A percentile compares a stretch with the other conserved stretches of the same genome.
Conservation (phyloP, 1,139 yeast genomes). For the Yamadazyma atmosphaerica region DNA sequence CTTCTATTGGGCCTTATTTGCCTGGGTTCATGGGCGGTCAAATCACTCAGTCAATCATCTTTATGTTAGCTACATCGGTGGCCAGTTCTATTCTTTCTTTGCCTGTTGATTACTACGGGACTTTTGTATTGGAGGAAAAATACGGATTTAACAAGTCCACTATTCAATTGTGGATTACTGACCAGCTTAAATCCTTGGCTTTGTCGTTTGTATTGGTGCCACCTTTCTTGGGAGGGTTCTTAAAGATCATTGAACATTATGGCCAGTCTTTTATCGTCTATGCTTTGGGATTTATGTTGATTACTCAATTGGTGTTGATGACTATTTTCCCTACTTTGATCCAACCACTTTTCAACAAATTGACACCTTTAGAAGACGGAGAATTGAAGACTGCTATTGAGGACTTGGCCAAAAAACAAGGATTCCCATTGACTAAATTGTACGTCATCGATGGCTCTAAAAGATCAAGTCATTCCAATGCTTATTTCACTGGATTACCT, state of each 20-base stretch:
- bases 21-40: constrained; percentile 53
- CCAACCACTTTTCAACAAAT: constrained; percentile 89
- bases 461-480: constrained; percentile 94
- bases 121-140: constrained; percentile 87
- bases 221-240: constrained; percentile 71
- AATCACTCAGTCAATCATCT: constrained; percentile 68
- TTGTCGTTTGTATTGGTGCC: constrained; percentile 62
- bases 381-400: constrained; percentile 83
- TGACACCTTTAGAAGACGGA: constrained; percentile 88
- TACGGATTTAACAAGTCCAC: constrained; percentile 93
- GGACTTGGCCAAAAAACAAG: constrained; percentile 67
- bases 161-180: constrained; percentile 65
- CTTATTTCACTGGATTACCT: constrained; percentile 93
- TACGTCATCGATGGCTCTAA: constrained; percentile 93
- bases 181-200: constrained; percentile 59
- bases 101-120: constrained; percentile 73
- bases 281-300: constrained; percentile 69
- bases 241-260: constrained; percentile 76
- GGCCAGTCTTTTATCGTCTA: constrained; percentile 82
- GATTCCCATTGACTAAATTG: constrained; percentile 83
- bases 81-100: constrained; percentile 53
- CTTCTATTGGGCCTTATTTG: constrained; percentile 29
- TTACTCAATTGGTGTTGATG: constrained; percentile 70
- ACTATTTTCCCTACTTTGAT: constrained; percentile 78
- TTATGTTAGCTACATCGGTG: constrained; percentile 47